Evolutionary conservation across 352 stramenopile species (phyloP), one percentile per base, ranked within the genome.

Genomic region (Thalassiosira livingstoniorum): DNA sequence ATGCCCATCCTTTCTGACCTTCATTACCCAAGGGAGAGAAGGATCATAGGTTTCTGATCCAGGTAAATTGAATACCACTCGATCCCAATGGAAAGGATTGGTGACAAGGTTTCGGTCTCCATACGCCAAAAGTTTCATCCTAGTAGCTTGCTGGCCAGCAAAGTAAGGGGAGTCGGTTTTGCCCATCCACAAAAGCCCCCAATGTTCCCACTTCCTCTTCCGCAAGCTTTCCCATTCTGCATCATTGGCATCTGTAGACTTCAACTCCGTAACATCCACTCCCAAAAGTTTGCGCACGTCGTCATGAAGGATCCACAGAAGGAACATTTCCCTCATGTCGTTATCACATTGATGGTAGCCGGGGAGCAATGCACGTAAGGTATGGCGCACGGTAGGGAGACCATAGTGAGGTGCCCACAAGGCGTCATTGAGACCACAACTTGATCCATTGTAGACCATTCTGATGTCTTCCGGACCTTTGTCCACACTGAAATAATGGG

Each of bases 391-490:
- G 4, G 45, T 86, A 4, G 79, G 66, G 2, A 86, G 23, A 10
- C 58, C 35, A 43, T 82, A 86, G 23, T 74, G 61, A 18, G 67
- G 66, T 23, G 73, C 72, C 32, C 34, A 86, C 4, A 86, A 4
- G 15, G 31, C 23, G 5, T 64, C 54, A 39, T 87, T 87, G 2
- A 87, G 18, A 13, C 74, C 74, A 60, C 37, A 77, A 0, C 31
- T 45, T 0, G 80, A 75, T 1, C 78, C 64, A 62, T 85, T 70
- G 65, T 76, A 87, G 2, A 87, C 80, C 42, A 87, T 78, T 1
- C 80, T 21, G 18, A 87, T 83, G 32, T 86, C 72, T 4, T 60
- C 37, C 27, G 35, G 1, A 3, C 65, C 65, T 47, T 83, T 83
- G 25, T 65, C 65, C 4, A 83, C 75, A 67, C 75, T n/a, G 23